Evolutionary conservation across 2,329 filamentous ascomycete genomes (phyloP).

Genomic region (Moelleriella libera): DNA sequence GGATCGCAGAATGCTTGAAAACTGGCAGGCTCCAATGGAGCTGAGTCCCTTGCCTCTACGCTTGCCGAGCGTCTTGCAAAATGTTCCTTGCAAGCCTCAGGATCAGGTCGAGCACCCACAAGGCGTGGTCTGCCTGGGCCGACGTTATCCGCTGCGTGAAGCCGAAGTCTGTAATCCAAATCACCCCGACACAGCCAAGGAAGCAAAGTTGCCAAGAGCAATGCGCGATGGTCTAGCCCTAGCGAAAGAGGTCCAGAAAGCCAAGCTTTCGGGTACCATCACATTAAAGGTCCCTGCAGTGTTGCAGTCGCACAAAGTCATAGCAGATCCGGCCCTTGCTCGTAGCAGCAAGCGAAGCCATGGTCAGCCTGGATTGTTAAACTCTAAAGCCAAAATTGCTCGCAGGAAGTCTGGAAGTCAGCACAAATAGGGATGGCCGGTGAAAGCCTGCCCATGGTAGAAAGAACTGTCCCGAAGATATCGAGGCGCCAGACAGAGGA

Average conservation of each 20-base stretch:
- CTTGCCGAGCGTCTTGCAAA: constrained; percentile 12
- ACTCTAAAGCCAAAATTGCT: background rate
- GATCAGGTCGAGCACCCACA: constrained; percentile 1
- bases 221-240: background rate
- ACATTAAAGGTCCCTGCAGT: background rate
- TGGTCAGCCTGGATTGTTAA: background rate
- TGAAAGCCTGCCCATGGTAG: too few relatives aligned
- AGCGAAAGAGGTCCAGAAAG: background rate
- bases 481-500: too few relatives aligned
- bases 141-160: constrained; percentile 1
- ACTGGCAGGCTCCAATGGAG: constrained; percentile 12
- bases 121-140: background rate
- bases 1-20: constrained; percentile 13
- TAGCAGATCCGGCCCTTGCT: background rate
- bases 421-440: background rate
- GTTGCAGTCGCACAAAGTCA: background rate
- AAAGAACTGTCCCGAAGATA: too few relatives aligned
- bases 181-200: background rate
- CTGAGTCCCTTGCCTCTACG: constrained; percentile 19
- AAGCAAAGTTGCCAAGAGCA: background rate
- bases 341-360: background rate
- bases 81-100: background rate
- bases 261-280: background rate
- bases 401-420: background rate
- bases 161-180: constrained; percentile 1